A percentile compares a stretch with the other conserved stretches of the same genome.
Evolutionary conservation across 352 stramenopile species (phyloP).

Genomic region (Blastocystis sp.): DNA sequence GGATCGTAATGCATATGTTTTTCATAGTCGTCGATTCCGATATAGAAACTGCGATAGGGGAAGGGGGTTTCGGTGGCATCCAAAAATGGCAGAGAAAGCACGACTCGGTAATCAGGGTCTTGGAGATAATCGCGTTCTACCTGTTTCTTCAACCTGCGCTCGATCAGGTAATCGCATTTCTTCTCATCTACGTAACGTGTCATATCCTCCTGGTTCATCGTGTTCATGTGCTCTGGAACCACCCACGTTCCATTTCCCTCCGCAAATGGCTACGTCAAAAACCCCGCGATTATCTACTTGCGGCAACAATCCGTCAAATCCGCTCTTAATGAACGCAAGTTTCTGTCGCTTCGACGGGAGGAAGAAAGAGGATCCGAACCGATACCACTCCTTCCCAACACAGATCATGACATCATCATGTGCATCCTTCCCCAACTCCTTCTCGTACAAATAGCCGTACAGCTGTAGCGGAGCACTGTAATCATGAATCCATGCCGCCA

Average conservation of each 20-base stretch:
- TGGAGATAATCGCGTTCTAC: slow-evolving; percentile 25
- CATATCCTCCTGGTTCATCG: slow-evolving; percentile 69
- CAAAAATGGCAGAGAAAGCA: not conserved
- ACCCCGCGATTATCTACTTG: slow-evolving; percentile 67
- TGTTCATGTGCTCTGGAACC: slow-evolving; percentile 71
- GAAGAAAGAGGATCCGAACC: slow-evolving; percentile 73
- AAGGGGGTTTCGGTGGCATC: not conserved
- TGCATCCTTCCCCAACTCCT: slow-evolving; percentile 63
- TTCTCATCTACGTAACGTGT: slow-evolving; percentile 67
- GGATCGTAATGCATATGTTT: not conserved
- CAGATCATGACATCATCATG: slow-evolving; percentile 64
- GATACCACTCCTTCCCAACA: slow-evolving; percentile 75
- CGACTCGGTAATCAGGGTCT: not conserved
- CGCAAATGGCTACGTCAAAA: not conserved
- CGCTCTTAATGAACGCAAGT: slow-evolving; percentile 69
- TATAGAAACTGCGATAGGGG: slow-evolving; percentile 13
- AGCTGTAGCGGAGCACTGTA: slow-evolving; percentile 60
- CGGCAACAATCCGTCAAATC: slow-evolving; percentile 68
- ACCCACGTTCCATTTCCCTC: slow-evolving; percentile 65
- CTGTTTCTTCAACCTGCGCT: slow-evolving; percentile 64
- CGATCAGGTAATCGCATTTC: slow-evolving; percentile 70
- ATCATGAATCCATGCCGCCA: slow-evolving; percentile 68
- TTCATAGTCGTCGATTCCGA: not conserved
- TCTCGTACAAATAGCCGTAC: slow-evolving; percentile 61
- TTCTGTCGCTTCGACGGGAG: slow-evolving; percentile 66